Evolutionary conservation across 352 stramenopile species (phyloP).

Genomic region (Phytophthora niederhauseri): DNA sequence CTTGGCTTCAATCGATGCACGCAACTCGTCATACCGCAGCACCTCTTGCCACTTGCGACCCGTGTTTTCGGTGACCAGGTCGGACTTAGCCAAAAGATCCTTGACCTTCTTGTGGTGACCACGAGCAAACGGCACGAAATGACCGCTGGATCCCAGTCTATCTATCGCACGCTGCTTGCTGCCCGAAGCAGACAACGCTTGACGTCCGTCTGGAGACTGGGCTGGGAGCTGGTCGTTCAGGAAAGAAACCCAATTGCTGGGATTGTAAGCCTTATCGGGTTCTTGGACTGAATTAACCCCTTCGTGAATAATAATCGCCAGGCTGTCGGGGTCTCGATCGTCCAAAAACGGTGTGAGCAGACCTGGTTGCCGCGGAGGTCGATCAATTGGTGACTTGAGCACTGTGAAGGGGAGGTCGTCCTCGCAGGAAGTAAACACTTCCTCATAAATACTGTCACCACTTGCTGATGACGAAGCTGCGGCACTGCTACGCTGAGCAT

Average conservation of each 20-base stretch:
- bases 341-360: conserved; percentile 15
- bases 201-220: neutral
- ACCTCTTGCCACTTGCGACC: conserved; percentile 75
- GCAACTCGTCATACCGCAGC: conserved; percentile 73
- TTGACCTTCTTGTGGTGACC: conserved; percentile 65
- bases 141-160: conserved; percentile 21
- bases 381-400: conserved; percentile 47
- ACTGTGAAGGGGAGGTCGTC: conserved; percentile 70
- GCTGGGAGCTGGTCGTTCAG: conserved; percentile 55
- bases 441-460: conserved; percentile 51
- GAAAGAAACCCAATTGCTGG: conserved; percentile 51
- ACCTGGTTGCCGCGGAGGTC: neutral
- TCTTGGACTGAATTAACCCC: conserved; percentile 13
- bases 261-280: conserved; percentile 3
- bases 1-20: conserved; percentile 74
- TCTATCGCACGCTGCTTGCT: conserved; percentile 29
- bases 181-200: conserved; percentile 18
- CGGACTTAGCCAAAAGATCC: conserved; percentile 65
- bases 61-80: conserved; percentile 65
- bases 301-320: conserved; percentile 40
- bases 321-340: conserved; percentile 12
- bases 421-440: conserved; percentile 55
- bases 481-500: conserved; percentile 23
- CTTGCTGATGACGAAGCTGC: conserved; percentile 29
- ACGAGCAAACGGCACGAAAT: conserved; percentile 29